Base-by-base conservation (phyloP, 2,329 filamentous ascomycete species). In the Cercospora citrullina region DNA sequence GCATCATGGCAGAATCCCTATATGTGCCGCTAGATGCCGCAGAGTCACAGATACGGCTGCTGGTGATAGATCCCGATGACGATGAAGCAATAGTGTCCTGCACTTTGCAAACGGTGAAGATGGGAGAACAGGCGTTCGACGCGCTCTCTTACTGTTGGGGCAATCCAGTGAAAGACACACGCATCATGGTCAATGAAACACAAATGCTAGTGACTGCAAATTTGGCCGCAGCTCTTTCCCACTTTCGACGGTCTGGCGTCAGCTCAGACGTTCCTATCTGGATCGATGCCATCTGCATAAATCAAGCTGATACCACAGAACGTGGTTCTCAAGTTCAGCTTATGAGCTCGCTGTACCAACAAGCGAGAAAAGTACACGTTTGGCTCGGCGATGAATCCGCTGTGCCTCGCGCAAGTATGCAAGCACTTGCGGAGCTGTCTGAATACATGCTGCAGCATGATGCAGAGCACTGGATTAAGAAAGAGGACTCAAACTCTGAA, bases 141-240 rank as follows among this genome's bases (percentile, higher is more conserved):
- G 57, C 64, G 2, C 42, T 66, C 21, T 60, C 55, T 6, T 66
- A 66, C 57, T 60, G 36, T 21, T 66, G 64, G 64, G 64, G 64
- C 10, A 6, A 23, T 28, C 33, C 16, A 18, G 33, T 23, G 10
- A 14, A 18, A 36, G 14, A 33, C 31, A 36, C n/a, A 60, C 23
- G 58, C 31, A 26, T 33, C 33, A 39, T 60, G 4, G 33, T 39
- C 33, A 39, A 39, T 1, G 14, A 5, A 39, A 39, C 33, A n/a
- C 33, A 39, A 12, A 6, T n/a, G 14, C 16, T 16, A 12, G 33
- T 39, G 3, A 39, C 33, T n/a, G 33, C 33, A 39, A 39, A 39
- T 16, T 39, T 39, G 33, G 33, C 33, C 14, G 14, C 33, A 6
- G 33, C 33, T 39, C 33, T 39, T 1, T 39, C 5, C 33, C 33